These are phyloP conservation scores for Marchantia polymorpha DNA, from an alignment of 225 moss, liverwort and hornwort genomes.

Conservation along the genomic window DNA sequence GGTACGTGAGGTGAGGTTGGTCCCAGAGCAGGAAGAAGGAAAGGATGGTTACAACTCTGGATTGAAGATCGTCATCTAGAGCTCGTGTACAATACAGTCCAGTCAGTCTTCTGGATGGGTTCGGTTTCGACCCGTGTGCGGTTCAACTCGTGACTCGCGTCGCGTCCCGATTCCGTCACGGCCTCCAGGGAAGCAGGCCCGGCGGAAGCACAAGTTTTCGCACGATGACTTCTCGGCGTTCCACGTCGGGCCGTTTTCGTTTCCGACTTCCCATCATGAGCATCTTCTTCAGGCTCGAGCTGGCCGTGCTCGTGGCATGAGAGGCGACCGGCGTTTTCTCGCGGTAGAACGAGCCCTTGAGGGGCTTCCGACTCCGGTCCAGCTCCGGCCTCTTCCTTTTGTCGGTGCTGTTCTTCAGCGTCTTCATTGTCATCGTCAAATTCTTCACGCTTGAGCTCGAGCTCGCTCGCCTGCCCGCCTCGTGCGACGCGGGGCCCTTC, in stretches of 20 bases:
- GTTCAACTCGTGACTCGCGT: neutral
- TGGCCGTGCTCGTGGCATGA: neutral
- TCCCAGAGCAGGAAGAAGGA: slow-evolving; percentile 10
- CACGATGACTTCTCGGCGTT: slow-evolving; percentile 17
- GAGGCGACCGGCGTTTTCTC: slow-evolving; percentile 12
- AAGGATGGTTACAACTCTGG: neutral
- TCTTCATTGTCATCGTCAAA: slow-evolving; percentile 16
- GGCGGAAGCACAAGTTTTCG: slow-evolving; percentile 24
- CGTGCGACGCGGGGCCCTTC: neutral
- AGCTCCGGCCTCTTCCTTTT: slow-evolving; percentile 6
- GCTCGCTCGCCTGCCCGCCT: slow-evolving; percentile 9
- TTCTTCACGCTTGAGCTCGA: slow-evolving; percentile 12
- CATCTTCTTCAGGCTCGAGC: slow-evolving; percentile 23
- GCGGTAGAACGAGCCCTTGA: slow-evolving; percentile 7
- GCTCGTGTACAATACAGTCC: slow-evolving; percentile 13
- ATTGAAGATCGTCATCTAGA: slow-evolving; percentile 4
- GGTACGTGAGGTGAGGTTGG: neutral
- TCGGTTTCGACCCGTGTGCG: neutral
- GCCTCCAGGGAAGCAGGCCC: slow-evolving; percentile 24
- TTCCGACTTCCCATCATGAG: slow-evolving; percentile 22
- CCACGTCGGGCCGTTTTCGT: slow-evolving; percentile 15
- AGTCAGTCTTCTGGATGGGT: slow-evolving; percentile 14
- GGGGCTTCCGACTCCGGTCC: slow-evolving; percentile 2
- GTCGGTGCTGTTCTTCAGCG: slow-evolving; percentile 15
- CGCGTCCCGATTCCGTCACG: neutral